A percentile compares a stretch with the other conserved stretches of the same genome.
Evolutionary conservation across 1,284 basidiomycete species (phyloP).

Genomic region (Cystobasidiaceae sp.): DNA sequence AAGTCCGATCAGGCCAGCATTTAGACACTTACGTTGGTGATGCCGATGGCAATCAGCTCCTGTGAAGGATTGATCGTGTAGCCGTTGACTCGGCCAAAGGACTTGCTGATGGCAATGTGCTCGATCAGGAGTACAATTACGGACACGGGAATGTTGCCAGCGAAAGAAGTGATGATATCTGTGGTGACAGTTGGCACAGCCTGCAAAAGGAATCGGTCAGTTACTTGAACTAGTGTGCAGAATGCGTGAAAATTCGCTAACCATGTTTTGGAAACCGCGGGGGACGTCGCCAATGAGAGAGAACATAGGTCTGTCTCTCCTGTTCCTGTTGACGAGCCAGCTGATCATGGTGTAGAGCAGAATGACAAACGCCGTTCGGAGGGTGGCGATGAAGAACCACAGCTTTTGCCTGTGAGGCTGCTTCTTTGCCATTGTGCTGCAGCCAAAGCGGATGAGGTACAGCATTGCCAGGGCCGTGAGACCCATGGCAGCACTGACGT

Average conservation of each 20-base stretch:
- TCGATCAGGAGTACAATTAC: slow-evolving; percentile 93
- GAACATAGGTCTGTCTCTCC: slow-evolving; percentile 58
- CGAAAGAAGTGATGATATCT: slow-evolving; percentile 64
- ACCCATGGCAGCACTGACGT: slow-evolving; percentile 84
- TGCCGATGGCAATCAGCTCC: slow-evolving; percentile 94
- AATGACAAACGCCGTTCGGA: slow-evolving; percentile 82
- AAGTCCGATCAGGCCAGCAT: not conserved
- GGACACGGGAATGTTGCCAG: slow-evolving; percentile 75
- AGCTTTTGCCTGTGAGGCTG: slow-evolving; percentile 58
- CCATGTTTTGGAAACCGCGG: slow-evolving; percentile 57
- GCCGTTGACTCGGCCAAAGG: slow-evolving; percentile 90
- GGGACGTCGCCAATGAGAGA: slow-evolving; percentile 79
- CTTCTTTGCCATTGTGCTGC: slow-evolving; percentile 57
- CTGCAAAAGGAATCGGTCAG: not conserved
- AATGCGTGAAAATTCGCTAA: not conserved
- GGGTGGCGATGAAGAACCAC: slow-evolving; percentile 72
- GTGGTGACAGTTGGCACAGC: slow-evolving; percentile 63
- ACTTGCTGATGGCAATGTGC: slow-evolving; percentile 83
- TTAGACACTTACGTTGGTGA: slow-evolving; percentile 59
- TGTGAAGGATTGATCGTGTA: slow-evolving; percentile 99
- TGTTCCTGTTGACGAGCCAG: slow-evolving; percentile 71
- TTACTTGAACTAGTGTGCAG: too few relatives aligned
- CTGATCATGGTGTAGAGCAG: slow-evolving; percentile 76
- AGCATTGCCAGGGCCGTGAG: slow-evolving; percentile 67
- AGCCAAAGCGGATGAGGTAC: slow-evolving; percentile 67